A percentile compares a stretch with the other conserved stretches of the same genome.
Evolutionary conservation across 1,284 basidiomycete species (phyloP).

Genomic region (Leccinum solheimii): DNA sequence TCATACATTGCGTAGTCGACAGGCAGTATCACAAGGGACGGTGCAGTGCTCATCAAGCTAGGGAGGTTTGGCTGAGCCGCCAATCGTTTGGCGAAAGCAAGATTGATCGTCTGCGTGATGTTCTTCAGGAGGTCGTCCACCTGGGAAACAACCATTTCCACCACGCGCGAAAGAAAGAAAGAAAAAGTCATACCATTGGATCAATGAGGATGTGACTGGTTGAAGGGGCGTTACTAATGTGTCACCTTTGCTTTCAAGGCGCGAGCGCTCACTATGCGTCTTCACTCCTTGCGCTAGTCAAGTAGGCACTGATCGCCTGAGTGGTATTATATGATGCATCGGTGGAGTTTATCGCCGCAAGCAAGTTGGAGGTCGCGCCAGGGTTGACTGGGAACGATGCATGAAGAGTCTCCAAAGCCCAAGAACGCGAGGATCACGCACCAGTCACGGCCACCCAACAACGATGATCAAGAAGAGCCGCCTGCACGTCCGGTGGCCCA

Average conservation of each 20-base stretch:
- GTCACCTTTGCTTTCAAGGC: background rate
- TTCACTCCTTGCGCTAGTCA: conserved; percentile 39
- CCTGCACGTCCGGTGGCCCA: conserved; percentile 38
- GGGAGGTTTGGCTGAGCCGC: conserved; percentile 33
- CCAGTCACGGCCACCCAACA: conserved; percentile 48
- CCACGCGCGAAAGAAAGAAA: background rate
- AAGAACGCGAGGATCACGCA: conserved; percentile 23
- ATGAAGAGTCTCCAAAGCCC: background rate
- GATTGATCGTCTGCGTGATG: conserved; percentile 36
- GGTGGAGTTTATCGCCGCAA: conserved; percentile 31
- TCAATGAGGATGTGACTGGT: conserved; percentile 27
- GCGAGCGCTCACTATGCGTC: conserved; percentile 47
- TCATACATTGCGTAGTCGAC: conserved; percentile 56
- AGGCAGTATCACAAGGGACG: conserved; percentile 55
- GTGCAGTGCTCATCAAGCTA: conserved; percentile 51
- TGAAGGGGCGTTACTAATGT: conserved; percentile 1
- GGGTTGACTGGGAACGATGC: conserved; percentile 37
- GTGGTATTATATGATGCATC: conserved; percentile 39
- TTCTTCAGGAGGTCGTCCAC: conserved; percentile 19
- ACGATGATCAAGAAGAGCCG: conserved; percentile 41
- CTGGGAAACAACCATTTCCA: conserved; percentile 10
- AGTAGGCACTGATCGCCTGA: conserved; percentile 38
- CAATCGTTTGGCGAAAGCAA: conserved; percentile 39
- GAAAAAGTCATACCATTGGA: conserved; percentile 19
- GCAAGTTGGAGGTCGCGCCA: conserved; percentile 37